Evolutionary conservation across 2,329 filamentous ascomycete genomes (phyloP).

Genomic region (Epichloe amarillans): DNA sequence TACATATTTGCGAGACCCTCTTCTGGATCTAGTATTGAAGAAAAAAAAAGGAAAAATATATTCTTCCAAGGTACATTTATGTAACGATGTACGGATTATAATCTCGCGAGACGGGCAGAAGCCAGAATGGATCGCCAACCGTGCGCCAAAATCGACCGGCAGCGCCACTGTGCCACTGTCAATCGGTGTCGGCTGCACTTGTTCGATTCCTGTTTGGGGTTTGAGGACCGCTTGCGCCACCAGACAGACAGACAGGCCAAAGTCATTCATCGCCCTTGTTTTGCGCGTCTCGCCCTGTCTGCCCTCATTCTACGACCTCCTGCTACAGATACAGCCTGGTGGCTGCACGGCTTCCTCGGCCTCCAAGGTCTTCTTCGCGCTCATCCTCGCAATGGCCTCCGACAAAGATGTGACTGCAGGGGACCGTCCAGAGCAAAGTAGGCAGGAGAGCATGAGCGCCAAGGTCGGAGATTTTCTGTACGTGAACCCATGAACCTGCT

Average conservation of each 20-base stretch:
- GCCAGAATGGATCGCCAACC: too few relatives aligned
- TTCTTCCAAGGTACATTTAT: too few relatives aligned
- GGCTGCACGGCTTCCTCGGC: not conserved
- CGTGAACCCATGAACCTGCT: constrained; percentile 8
- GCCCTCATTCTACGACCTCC: not conserved
- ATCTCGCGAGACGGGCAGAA: too few relatives aligned
- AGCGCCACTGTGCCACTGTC: too few relatives aligned
- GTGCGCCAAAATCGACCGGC: too few relatives aligned
- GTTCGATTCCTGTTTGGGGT: too few relatives aligned
- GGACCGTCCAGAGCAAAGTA: not conserved
- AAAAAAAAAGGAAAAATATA: rapidly evolving
- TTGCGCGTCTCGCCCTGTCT: not conserved
- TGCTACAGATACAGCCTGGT: not conserved
- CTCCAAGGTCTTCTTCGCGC: not conserved
- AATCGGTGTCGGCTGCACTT: too few relatives aligned
- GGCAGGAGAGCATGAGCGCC: constrained; percentile 16
- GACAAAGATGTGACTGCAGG: not conserved
- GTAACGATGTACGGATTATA: too few relatives aligned
- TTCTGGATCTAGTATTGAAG: too few relatives aligned
- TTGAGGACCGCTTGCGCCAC: not conserved
- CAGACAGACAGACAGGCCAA: not conserved
- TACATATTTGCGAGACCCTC: too few relatives aligned
- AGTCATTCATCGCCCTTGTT: too few relatives aligned
- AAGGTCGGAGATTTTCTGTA: constrained; percentile 22
- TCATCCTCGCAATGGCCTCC: not conserved